A percentile compares a stretch with the other conserved stretches of the same genome.
Conservation (phyloP, 1,284 basidiomycete species). For the Microbotryum saponariae region DNA sequence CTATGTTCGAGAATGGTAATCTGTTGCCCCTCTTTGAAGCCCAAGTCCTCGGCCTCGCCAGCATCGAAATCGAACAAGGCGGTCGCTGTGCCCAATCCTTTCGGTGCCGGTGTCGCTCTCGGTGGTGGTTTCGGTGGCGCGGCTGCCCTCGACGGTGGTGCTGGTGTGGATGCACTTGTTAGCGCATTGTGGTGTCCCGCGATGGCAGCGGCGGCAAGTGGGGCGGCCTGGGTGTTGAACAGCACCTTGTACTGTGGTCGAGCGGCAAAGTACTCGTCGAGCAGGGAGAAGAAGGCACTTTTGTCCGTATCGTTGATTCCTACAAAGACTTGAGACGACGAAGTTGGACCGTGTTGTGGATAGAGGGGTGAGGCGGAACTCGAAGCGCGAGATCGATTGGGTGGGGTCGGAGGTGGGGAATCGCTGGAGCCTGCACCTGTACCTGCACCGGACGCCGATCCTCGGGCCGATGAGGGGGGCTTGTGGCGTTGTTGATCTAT, state of each 20-base stretch:
- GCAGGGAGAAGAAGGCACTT: conserved; percentile 27
- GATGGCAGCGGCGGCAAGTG: no score
- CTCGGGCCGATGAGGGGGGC: background rate
- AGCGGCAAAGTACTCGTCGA: conserved; percentile 29
- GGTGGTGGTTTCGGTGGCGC: background rate
- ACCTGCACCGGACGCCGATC: background rate
- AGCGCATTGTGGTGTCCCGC: no score
- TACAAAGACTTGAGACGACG: conserved; percentile 12
- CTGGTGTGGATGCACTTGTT: background rate
- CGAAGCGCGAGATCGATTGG: background rate
- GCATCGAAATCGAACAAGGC: conserved; percentile 26
- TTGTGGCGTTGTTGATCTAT: conserved; percentile 10
- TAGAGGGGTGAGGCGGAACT: background rate
- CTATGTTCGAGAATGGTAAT: conserved; percentile 23
- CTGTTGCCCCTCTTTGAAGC: conserved; percentile 20
- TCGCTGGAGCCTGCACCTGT: background rate
- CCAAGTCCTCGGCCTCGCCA: conserved; percentile 13
- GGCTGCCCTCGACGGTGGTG: background rate
- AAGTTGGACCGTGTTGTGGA: background rate
- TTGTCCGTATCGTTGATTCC: conserved; percentile 14
- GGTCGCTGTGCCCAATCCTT: conserved; percentile 8
- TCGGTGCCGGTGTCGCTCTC: background rate
- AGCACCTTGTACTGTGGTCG: conserved; percentile 20
- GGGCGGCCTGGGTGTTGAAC: conserved; percentile 1
- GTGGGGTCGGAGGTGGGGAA: conserved; percentile 1